Evolutionary conservation across 1,139 yeast species (phyloP), one percentile per base, ranked within the genome.

Genomic region (Geotrichum histeridarum): DNA sequence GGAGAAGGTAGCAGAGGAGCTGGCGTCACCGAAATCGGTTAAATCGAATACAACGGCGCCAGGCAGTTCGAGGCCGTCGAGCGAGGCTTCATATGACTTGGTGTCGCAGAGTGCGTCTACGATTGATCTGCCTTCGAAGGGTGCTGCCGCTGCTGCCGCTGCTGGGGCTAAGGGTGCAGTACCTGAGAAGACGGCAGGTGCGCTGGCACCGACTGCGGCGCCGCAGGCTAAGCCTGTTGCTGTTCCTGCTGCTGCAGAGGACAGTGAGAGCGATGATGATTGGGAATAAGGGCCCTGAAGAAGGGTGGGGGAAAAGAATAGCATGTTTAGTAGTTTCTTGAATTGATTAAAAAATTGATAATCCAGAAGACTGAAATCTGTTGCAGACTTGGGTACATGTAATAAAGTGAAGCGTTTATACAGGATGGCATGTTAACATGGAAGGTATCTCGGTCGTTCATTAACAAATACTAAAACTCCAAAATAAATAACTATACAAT

Each of bases 41-140:
- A 44, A 44, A 39, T 27, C 42, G 8, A 14, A 6, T 8, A n/a
- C n/a, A n/a, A n/a, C n/a, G n/a, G 6, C 37, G 38, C 33, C 53
- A 8, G 42, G 27, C 15, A 48, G 53, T 27, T 64, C 74, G 0
- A 60, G 75, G 9, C 68, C 72, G 4, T 70, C 77, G 2, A 71
- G 74, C 47, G 78, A 74, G 49, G 67, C 70, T 9, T 70, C 75
- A 44, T 74, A 73, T 57, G 76, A 73, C 54, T 59, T 73, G 50
- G 72, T 73, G 30, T 70, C 75, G 11, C 69, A 71, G 30, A 63
- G 66, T 35, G 64, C 68, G 8, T 72, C 77, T 1, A 67, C 69
- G 7, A 62, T 69, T 38, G 73, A 69, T 53, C 60, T 57, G 55
- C 57, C 51, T 38, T 59, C 50, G 30, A 59, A 56, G 50, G 51